A percentile compares a stretch with the other conserved stretches of the same genome.
Evolutionary conservation across 2,329 filamentous ascomycete species (phyloP).

Genomic region (Calonectria honghensis): DNA sequence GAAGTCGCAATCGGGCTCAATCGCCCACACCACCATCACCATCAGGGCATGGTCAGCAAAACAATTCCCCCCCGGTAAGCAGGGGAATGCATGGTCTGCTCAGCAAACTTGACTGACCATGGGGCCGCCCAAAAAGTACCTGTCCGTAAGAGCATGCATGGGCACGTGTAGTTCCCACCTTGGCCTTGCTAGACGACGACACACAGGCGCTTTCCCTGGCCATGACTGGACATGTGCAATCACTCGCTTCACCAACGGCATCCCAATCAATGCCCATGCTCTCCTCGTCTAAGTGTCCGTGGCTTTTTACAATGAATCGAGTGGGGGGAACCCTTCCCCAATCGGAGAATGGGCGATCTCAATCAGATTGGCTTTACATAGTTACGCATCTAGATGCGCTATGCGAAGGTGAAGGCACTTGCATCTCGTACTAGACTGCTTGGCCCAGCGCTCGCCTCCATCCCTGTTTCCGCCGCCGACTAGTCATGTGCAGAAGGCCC

Average conservation of each 20-base stretch:
- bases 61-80: constrained; percentile 16
- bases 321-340: constrained; percentile 9
- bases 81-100: constrained; percentile 21
- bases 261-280: not conserved
- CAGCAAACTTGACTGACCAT: not conserved
- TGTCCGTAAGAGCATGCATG: constrained; percentile 19
- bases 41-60: constrained; percentile 13
- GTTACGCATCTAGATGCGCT: constrained; percentile 6
- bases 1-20: constrained; percentile 2
- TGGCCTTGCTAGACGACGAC: not conserved
- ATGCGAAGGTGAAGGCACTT: constrained; percentile 30
- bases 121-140: constrained; percentile 5
- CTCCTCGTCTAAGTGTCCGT: not conserved
- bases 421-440: constrained; percentile 30
- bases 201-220: not conserved
- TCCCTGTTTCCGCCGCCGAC: constrained; percentile 13
- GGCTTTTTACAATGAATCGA: not conserved
- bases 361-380: constrained; percentile 32
- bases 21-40: not conserved
- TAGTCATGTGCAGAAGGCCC: constrained; percentile 31
- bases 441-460: constrained; percentile 18
- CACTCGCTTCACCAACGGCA: not conserved
- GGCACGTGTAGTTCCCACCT: constrained; percentile 15
- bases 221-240: not conserved
- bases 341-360: constrained; percentile 34